Base-by-base conservation (phyloP, 1,139 yeast species). In the Geotrichum citri-aurantii region DNA sequence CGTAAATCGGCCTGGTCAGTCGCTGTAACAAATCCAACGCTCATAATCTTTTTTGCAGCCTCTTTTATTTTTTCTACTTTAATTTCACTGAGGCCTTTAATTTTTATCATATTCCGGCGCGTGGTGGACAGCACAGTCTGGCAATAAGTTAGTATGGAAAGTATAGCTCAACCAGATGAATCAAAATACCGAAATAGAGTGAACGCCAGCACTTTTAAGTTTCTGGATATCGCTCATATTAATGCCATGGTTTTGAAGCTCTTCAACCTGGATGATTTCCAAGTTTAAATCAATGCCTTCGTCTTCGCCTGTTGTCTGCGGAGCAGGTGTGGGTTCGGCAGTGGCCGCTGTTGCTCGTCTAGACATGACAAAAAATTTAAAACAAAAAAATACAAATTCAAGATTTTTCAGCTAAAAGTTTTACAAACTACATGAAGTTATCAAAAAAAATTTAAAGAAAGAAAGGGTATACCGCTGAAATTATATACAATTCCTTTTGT, bases 61-160 rank as follows among this genome's bases (percentile, higher is more conserved):
- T 83, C 86, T 66, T 83, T 83, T 59, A 83, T 80, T 47, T 82
- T 83, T 50, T 82, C 86, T 14, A 82, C 85, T 65, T 83, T 83
- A 17, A 79, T 77, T 62, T 81, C 86, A 65, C 84, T 79, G 48
- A 82, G 68, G 0, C 85, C 85, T 64, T 80, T 80, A 54, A 81
- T 79, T 66, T 81, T 81, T 49, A 78, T 70, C 59, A 81, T 62
- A 60, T 80, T 80, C 59, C 85, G 72, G 62, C 83, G 75, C 1
- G 86, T 82, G 0, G 81, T 79, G 14, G 85, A 79, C 17, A 81
- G 69, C 1, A 79, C 82, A 1, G 83, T 75, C 82, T 79, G 50
- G 50, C 14, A 23, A 37, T 17, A 37, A 37, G 44, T 37, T 37
- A 37, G 21, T 17, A 61, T 57, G 40, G n/a, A 24, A 24, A 23